A percentile compares a stretch with the other conserved stretches of the same genome.
Evolutionary conservation across 768 basidiomycete species (phyloP).

Genomic region (Kwoniella sp.): DNA sequence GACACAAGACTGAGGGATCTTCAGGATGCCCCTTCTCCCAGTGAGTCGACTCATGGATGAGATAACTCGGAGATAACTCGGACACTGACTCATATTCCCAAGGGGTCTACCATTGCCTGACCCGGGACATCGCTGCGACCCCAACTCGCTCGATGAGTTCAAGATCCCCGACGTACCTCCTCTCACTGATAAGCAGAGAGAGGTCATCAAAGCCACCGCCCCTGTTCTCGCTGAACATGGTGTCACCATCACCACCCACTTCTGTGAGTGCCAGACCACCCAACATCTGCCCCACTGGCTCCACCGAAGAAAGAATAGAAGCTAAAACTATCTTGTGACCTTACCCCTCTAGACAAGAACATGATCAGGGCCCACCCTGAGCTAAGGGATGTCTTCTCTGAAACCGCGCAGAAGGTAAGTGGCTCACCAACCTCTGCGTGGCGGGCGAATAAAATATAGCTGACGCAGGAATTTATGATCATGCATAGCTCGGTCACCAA

Average conservation of each 20-base stretch:
- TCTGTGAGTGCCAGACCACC: conserved; percentile 18
- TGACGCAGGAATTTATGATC: not conserved
- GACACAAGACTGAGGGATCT: conserved; percentile 7
- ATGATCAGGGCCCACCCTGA: conserved; percentile 22
- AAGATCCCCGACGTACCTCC: conserved; percentile 21
- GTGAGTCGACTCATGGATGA: too few relatives aligned
- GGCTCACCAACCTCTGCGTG: not conserved
- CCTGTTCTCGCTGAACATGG: conserved; percentile 21
- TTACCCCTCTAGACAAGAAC: conserved; percentile 10
- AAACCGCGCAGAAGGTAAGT: conserved; percentile 16
- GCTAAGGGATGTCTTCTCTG: conserved; percentile 19
- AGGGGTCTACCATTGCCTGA: conserved; percentile 15
- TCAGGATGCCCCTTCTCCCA: conserved; percentile 17
- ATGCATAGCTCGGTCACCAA: conserved; percentile 22
- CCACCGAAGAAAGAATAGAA: not conserved
- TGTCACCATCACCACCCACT: conserved; percentile 21
- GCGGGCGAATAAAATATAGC: not conserved
- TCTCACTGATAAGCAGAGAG: conserved; percentile 16
- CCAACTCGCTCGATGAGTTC: conserved; percentile 2
- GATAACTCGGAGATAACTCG: too few relatives aligned
- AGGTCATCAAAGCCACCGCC: conserved; percentile 19
- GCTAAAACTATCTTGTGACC: not conserved
- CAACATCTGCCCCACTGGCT: too few relatives aligned
- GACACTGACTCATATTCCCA: too few relatives aligned
- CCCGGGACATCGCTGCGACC: conserved; percentile 12